Conservation (phyloP, 306 rosid species). For the Cucurbita argyrosperma region DNA sequence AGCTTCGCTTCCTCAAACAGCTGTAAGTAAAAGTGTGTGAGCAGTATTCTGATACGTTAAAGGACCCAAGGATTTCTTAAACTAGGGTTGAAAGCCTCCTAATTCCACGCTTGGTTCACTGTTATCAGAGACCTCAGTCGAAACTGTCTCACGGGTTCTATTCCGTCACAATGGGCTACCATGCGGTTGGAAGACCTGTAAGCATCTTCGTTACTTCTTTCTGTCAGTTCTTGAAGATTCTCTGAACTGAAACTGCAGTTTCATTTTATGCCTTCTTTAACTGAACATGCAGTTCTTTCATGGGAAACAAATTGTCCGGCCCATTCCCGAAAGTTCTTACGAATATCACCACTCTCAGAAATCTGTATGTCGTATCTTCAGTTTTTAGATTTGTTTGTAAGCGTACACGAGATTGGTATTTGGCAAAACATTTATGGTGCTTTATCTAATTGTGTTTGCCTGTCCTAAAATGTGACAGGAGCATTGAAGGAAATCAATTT, state of each 20-base stretch:
- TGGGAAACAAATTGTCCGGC: conserved; percentile 89
- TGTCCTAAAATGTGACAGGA: conserved; percentile 27
- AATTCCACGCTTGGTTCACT: conserved; percentile 7
- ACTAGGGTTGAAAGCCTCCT: conserved; percentile 2
- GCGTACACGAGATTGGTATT: not conserved
- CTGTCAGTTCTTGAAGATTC: not conserved
- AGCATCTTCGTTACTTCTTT: conserved; percentile 17
- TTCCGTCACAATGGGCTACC: conserved; percentile 64
- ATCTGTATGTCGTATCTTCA: conserved; percentile 43
- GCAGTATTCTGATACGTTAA: not conserved
- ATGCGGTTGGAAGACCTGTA: conserved; percentile 58
- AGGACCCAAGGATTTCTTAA: not conserved
- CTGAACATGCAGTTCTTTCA: conserved; percentile 47
- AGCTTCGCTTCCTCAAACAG: conserved; percentile 42
- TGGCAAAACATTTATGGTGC: not conserved
- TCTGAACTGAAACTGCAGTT: not conserved
- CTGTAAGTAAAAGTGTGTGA: conserved; percentile 39
- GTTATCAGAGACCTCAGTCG: conserved; percentile 62
- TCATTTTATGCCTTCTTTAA: conserved; percentile 6
- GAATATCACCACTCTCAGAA: conserved; percentile 62
- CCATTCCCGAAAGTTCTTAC: conserved; percentile 79
- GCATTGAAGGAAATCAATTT: conserved; percentile 72
- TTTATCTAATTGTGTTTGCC: not conserved
- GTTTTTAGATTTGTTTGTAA: not conserved
- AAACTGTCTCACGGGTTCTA: conserved; percentile 46